Base-by-base conservation (phyloP, 2,329 filamentous ascomycete species). In the Colletotrichum zoysiae region DNA sequence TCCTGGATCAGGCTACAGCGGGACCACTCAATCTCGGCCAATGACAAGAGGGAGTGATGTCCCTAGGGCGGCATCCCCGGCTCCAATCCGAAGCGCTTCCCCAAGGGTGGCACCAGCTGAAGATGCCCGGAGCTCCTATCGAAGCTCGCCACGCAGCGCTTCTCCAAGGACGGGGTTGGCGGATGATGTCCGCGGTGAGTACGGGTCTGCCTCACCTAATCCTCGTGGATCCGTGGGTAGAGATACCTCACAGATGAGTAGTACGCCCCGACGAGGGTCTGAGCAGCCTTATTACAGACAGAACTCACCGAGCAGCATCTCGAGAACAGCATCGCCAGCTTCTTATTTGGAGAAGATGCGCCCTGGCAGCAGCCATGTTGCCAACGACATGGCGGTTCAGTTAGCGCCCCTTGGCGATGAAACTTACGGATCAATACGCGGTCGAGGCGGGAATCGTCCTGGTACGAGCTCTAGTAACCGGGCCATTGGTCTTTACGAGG, bases 371-470 rank as follows among this genome's bases (percentile, higher is more conserved):
- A 87, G 84, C 73, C 85, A 86, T 78, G 80, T 82, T 67, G 80
- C 80, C 73, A 81, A 84, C 67, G 89, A 87, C 23, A 93, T 93
- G 90, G 89, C 92, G 48, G 85, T 94, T 69, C 92, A 94, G 80
- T 84, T 94, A 42, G 90, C 88, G 2, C 86, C 87, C 44, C 76
- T 86, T 16, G 84, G 84, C 9, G 86, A 88, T 70, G 88, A 91
- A 66, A 82, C 83, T 35, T 91, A 92, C 75, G 89, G 88, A 33
- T 90, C 89, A 56, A 82, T 85, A 76, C 83, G 87, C 70, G 84
- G 87, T 65, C 82, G 82, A 78, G 86, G 81, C 78, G 85, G 81
- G 81, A 87, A 79, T 77, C 86, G 85, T 77, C 86, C 86, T 2
- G 84, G 83, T 5, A 85, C 84, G 4, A 84, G 83, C 76, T 79